Base-by-base conservation (phyloP, 495 filamentous ascomycete species). In the Haplographium delicatum region DNA sequence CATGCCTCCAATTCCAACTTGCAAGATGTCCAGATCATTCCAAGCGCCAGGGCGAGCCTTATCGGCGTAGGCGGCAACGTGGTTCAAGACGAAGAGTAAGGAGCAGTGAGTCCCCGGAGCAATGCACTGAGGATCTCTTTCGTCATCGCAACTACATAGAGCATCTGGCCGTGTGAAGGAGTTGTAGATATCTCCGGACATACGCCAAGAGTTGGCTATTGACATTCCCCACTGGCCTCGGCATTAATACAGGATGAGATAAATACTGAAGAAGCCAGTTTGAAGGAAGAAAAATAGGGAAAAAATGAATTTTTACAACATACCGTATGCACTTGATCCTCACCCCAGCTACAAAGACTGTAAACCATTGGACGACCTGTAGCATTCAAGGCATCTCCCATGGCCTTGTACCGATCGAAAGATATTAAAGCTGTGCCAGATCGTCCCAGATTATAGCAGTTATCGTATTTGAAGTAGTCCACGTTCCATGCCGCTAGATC, bases 191-290 rank as follows among this genome's bases (percentile, higher is more conserved):
- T 82, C 78, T 11, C 75, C 75, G 7, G 65, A 65, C 47, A 71
- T 79, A 9, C 78, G 64, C 66, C 72, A 79, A 2, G 72, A 75
- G 51, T 80, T 78, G 8, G 72, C 68, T 5, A 79, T 68, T 13
- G 69, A 70, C 13, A 70, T 67, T 25, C 66, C 69, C 72, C 72
- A 75, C 46, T 48, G 40, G 1, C 31, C 15, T n/a, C n/a, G n/a
- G n/a, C n/a, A n/a, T n/a, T n/a, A n/a, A n/a, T n/a, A n/a, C n/a
- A n/a, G n/a, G n/a, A n/a, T n/a, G n/a, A n/a, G n/a, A n/a, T n/a
- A n/a, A n/a, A n/a, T n/a, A n/a, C n/a, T n/a, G n/a, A n/a, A n/a
- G n/a, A n/a, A n/a, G n/a, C n/a, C n/a, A n/a, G n/a, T n/a, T n/a
- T n/a, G n/a, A n/a, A n/a, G n/a, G n/a, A n/a, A n/a, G n/a, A n/a